Evolutionary conservation across 441 rosid genomes (phyloP).

Genomic region (Gossypium lobatum): DNA sequence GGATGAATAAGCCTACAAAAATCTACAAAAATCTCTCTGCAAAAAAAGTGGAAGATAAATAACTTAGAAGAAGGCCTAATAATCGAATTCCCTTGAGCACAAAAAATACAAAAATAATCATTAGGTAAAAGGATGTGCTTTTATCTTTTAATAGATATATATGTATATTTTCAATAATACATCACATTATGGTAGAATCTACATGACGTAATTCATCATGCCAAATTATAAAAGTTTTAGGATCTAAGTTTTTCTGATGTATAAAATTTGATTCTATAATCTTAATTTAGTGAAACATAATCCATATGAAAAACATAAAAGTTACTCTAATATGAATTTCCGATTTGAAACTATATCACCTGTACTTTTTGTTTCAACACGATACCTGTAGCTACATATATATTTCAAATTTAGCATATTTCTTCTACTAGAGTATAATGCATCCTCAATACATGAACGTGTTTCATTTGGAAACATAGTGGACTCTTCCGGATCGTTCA

Average conservation of each 20-base stretch:
- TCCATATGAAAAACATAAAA: too few species aligned
- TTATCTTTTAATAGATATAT: not conserved
- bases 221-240: not conserved
- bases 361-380: not conserved
- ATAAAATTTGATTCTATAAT: too few species aligned
- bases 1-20: not conserved
- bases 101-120: not conserved
- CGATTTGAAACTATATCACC: not conserved
- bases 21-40: not conserved
- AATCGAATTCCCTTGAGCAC: not conserved
- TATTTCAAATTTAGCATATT: too few species aligned
- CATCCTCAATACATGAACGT: not conserved
- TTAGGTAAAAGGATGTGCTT: too few species aligned
- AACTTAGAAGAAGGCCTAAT: not conserved
- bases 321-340: not conserved
- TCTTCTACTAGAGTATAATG: too few species aligned
- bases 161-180: too few species aligned
- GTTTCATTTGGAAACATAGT: not conserved
- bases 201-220: not conserved
- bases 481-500: too few species aligned
- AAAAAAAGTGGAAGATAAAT: too few species aligned
- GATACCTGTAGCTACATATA: too few species aligned
- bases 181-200: too few species aligned
- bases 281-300: too few species aligned
- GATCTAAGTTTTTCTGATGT: too few species aligned